These are phyloP conservation scores for Quercus phellos DNA, from an alignment of 331 rosid species.

Conservation along the genomic window DNA sequence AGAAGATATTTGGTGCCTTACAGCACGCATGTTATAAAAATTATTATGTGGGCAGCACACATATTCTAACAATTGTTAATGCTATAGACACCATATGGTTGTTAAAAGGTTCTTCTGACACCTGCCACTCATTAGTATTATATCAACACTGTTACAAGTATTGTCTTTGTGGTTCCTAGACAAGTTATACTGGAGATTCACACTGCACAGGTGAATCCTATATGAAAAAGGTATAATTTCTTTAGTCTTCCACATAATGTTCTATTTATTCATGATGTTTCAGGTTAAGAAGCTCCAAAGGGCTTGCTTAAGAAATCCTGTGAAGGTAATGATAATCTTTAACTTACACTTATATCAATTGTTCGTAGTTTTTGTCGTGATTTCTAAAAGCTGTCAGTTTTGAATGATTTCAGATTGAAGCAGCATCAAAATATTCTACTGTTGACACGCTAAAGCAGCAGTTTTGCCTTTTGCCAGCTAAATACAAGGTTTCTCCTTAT, in stretches of 20 bases:
- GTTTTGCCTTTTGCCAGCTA: constrained; percentile 63
- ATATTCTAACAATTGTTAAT: background rate
- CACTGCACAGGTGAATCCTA: background rate
- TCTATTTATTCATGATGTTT: constrained; percentile 19
- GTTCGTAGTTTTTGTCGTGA: background rate
- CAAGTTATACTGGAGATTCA: background rate
- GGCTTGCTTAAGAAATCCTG: constrained; percentile 86
- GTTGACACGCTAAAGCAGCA: constrained; percentile 85
- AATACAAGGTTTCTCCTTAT: constrained; percentile 57
- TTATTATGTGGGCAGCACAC: no score
- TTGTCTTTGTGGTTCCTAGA: background rate
- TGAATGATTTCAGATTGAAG: constrained; percentile 66
- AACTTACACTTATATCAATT: background rate
- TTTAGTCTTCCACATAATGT: background rate
- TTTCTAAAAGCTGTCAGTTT: background rate
- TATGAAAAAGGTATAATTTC: background rate
- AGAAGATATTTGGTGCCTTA: no score
- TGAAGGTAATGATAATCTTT: constrained; percentile 56
- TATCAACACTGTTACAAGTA: background rate
- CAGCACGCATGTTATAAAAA: no score
- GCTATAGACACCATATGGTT: background rate
- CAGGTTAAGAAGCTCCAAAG: constrained; percentile 92
- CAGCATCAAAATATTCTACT: constrained; percentile 77
- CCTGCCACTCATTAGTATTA: no score
- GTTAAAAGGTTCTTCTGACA: no score